These are phyloP conservation scores for Phytopythium ostracodes DNA, from an alignment of 352 stramenopile genomes.

Conservation along the genomic window DNA sequence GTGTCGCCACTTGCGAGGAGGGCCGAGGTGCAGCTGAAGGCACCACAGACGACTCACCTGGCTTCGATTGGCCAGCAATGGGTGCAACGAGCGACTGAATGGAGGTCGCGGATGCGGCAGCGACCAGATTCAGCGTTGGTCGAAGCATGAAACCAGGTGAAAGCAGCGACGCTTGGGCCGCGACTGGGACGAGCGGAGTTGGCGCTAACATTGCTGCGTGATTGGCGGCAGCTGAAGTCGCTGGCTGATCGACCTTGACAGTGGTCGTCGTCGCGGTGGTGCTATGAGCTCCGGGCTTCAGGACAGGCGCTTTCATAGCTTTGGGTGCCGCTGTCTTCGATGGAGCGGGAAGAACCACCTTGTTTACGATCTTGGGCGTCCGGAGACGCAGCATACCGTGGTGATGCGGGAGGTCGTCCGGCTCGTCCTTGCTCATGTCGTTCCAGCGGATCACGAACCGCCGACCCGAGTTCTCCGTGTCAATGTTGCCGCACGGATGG, in stretches of 20 bases:
- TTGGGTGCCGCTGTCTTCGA: background rate
- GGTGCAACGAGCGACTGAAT: background rate
- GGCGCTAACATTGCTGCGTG: background rate
- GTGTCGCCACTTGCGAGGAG: background rate
- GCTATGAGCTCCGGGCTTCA: background rate
- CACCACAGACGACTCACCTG: too few relatives aligned
- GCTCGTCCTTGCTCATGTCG: constrained; percentile 63
- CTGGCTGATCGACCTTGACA: background rate
- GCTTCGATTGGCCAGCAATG: background rate
- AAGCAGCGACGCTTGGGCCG: background rate
- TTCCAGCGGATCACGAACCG: constrained; percentile 79
- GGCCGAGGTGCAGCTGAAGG: background rate
- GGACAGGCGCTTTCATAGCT: background rate
- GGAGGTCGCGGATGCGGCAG: background rate
- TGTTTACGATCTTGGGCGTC: constrained; percentile 34
- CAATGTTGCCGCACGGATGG: constrained; percentile 69
- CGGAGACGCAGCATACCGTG: constrained; percentile 43
- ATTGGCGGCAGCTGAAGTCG: background rate
- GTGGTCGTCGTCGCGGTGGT: background rate
- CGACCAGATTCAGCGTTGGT: background rate
- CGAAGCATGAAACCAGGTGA: background rate
- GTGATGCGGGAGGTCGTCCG: constrained; percentile 44
- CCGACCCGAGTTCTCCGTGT: constrained; percentile 69
- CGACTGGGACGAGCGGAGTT: background rate
- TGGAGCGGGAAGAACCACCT: constrained; percentile 1